These are phyloP conservation scores for Piromyces finnis DNA, from an alignment of 192 early-diverging fungal species.

Conservation along the genomic window DNA sequence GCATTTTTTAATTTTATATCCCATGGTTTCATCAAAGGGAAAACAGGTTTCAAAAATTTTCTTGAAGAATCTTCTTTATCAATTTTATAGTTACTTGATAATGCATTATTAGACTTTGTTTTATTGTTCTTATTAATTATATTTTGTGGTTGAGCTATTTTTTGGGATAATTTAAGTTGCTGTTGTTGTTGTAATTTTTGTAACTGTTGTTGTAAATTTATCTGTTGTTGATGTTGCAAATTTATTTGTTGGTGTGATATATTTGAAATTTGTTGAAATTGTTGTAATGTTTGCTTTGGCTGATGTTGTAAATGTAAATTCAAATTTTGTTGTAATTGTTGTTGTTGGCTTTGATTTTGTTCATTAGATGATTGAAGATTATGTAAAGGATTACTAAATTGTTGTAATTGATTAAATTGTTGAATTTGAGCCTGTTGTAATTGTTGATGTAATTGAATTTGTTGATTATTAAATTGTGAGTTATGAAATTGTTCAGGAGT, in stretches of 20 bases:
- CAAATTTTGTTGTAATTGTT: too few species aligned
- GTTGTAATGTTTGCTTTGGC: background rate
- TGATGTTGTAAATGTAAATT: background rate
- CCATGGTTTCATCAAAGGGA: background rate
- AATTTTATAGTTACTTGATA: background rate
- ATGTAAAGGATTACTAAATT: too few species aligned
- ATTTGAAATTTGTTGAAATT: background rate
- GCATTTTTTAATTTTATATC: background rate
- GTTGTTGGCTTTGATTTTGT: too few species aligned
- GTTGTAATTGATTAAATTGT: too few species aligned
- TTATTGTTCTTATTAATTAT: too few species aligned
- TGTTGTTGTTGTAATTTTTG: background rate
- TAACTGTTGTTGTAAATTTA: background rate
- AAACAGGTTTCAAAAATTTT: background rate
- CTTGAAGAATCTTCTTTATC: background rate
- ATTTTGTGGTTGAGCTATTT: too few species aligned
- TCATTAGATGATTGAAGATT: too few species aligned
- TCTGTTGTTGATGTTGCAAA: background rate
- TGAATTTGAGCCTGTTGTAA: background rate
- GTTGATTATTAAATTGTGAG: background rate
- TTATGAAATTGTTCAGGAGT: background rate
- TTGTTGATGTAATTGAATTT: background rate
- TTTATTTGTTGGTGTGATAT: background rate
- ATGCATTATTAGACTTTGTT: background rate
- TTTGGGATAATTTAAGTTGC: background rate